Conservation (phyloP, 441 rosid genomes). For the Melastoma candidum region DNA sequence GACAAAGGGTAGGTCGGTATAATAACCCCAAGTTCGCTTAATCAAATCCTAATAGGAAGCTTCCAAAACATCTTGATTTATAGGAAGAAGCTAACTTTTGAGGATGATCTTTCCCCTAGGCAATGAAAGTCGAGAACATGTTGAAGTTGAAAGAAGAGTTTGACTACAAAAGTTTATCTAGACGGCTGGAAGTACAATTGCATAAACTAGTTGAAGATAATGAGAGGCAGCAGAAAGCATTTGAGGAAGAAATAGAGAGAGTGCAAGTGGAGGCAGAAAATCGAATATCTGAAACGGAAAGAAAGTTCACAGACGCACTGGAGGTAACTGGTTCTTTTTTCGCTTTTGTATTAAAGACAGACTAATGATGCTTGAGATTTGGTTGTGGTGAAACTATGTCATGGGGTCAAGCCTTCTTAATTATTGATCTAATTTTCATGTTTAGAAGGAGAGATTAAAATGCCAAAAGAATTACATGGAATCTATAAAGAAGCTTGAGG, state of each 20-base stretch:
- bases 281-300: slow-evolving; percentile 64
- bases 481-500: slow-evolving; percentile 91
- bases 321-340: slow-evolving; percentile 40
- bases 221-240: slow-evolving; percentile 92
- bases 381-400: background rate
- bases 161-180: slow-evolving; percentile 96
- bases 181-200: slow-evolving; percentile 78
- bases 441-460: slow-evolving; percentile 70
- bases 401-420: slow-evolving; percentile 2
- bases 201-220: slow-evolving; percentile 82
- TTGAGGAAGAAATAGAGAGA: slow-evolving; percentile 69
- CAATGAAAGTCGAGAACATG: slow-evolving; percentile 99
- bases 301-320: slow-evolving; percentile 55
- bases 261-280: slow-evolving; percentile 60
- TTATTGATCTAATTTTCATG: slow-evolving; percentile 13
- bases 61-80: background rate
- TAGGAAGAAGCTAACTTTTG: slow-evolving; percentile 9
- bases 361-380: too few relatives aligned
- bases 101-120: slow-evolving; percentile 30
- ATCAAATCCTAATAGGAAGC: background rate
- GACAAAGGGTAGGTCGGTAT: slow-evolving; percentile 68
- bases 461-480: slow-evolving; percentile 83
- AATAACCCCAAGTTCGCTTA: too few relatives aligned
- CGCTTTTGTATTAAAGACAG: too few relatives aligned
- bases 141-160: slow-evolving; percentile 96